Evolutionary conservation across 257 asterid genomes (phyloP), one percentile per base, ranked within the genome.

Genomic region (Penstemon newberryi): DNA sequence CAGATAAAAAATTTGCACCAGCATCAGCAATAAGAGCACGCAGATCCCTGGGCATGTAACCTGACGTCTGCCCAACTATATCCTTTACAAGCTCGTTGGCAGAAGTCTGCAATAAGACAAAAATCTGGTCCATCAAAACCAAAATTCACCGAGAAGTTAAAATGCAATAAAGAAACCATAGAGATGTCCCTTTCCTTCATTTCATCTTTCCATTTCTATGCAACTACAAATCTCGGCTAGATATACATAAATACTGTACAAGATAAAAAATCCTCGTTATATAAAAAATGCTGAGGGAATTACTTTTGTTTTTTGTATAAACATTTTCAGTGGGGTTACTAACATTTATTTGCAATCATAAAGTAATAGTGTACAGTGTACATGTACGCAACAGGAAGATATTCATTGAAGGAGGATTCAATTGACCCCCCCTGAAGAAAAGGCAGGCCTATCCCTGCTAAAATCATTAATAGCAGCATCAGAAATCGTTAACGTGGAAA

Each of bases 11-110:
- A 79, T 79, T 87, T 70, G 85, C 92, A 80, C 91, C 91, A 42
- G 89, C 91, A 84, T 94, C 99, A 65, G 99, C 96, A 72, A 90
- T 65, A 73, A 90, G 78, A 67, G 97, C 94, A 60, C 77, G 88
- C 75, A 90, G 74, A 82, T 90, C 99, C 82, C 96, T 85, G 54
- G 99, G 95, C 90, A 89, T 80, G 81, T 87, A 93, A 62, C 99
- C 99, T n/a, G 99, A 90, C 7, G 97, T 93, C 82, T 93, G 99
- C 65, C 96, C 97, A 73, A 82, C 96, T 55, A 90, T 70, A 74
- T 89, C 99, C 73, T 90, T 87, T 60, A 87, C 87, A 74, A 94
- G 81, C 75, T 88, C 91, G 79, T 90, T 91, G 1, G 77, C 66
- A 39, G 89, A 84, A 73, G 71, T 74, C 99, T 94, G 88, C 59